Evolutionary conservation across 495 filamentous ascomycete species (phyloP), one percentile per base, ranked within the genome.

Genomic region (Penicillium argentinense): DNA sequence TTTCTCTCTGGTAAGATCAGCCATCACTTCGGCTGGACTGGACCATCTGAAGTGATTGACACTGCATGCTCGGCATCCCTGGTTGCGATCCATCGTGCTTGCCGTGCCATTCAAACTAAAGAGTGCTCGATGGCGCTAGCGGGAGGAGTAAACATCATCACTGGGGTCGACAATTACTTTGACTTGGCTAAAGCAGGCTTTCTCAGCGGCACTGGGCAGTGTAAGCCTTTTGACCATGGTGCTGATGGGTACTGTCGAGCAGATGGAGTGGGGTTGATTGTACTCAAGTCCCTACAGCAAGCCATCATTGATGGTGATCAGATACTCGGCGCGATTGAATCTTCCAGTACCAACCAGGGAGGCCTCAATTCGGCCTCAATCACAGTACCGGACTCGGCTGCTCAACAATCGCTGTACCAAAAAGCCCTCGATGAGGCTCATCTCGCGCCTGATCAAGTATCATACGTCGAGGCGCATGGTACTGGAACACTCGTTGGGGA

Each of bases 251-350:
- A 72, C 39, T 67, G 66, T n/a, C 50, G 68, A 4, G 61, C 40
- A 11, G 73, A 77, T 21, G 72, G 66, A 0, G 46, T 54, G 1
- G 64, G 58, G 8, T 47, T 51, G 0, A 61, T 74, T 2, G 57
- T 75, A 7, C 49, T 74, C 12, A 88, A 89, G 60, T 68, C 76
- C 1, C 70, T 86, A 0, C 67, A 75, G 4, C 72, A 79, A 57
- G 85, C 85, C 0, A 26, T 82, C 19, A 64, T 69, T 0, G 81
- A 88, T 45, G 76, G 79, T 12, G 82, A 88, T 53, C 66, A 77
- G 18, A 71, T 89, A 19, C 71, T 82, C 9, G 85, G 69, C 3
- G 77, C 86, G 19, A 77, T 88, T 22, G 61, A 78, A 0, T 77
- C 72, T 8, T 70, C 78, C 1, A 68, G 71, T 4, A 79, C 80